phyloP scores from a whole-genome alignment of 208 protist genomes.

The Leishmania tropica region DNA sequence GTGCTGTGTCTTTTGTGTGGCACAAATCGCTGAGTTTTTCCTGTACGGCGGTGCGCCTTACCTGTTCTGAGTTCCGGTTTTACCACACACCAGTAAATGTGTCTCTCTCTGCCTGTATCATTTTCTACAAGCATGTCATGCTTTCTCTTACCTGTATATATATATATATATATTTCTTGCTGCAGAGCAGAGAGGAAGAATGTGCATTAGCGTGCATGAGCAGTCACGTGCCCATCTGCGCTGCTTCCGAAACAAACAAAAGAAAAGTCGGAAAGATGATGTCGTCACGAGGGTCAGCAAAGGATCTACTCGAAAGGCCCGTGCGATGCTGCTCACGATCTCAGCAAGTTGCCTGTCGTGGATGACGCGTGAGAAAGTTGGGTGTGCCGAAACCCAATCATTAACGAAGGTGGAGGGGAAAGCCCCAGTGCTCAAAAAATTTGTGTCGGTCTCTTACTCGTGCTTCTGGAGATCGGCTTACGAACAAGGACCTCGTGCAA shows the following conservation, averaged over 20 bases:
- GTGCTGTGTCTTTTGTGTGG: no score
- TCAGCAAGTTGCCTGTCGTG: background rate
- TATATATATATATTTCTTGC: background rate
- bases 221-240: background rate
- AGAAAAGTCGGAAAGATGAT: background rate
- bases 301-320: background rate
- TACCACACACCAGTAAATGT: no score
- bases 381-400: background rate
- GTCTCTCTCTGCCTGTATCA: background rate
- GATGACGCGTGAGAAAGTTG: background rate
- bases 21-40: background rate
- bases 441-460: background rate
- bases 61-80: background rate
- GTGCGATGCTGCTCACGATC: background rate
- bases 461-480: background rate
- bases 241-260: background rate
- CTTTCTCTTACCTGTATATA: background rate
- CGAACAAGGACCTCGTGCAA: background rate
- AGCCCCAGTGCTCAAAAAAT: background rate
- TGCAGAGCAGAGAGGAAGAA: background rate
- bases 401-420: no score
- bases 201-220: no score
- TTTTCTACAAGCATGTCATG: background rate
- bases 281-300: no score
- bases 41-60: background rate